A percentile compares a stretch with the other conserved stretches of the same genome.
Evolutionary conservation across 257 asterid species (phyloP).

Genomic region (Orobanche coerulescens): DNA sequence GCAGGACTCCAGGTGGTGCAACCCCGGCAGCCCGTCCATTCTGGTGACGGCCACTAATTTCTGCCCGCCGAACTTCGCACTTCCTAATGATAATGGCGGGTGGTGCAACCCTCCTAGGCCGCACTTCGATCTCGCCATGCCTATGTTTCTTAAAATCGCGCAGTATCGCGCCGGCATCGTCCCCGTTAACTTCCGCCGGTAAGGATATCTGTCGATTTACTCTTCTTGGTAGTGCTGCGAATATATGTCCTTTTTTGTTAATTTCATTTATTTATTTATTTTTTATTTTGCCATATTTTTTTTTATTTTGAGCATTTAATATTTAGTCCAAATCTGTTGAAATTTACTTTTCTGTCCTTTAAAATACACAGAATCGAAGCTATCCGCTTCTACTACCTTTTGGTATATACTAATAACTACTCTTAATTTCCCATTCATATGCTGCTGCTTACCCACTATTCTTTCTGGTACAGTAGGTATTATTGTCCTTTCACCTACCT

Average conservation of each 20-base stretch:
- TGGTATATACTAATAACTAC: neutral
- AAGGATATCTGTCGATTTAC: too few species aligned
- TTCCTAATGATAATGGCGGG: constrained; percentile 40
- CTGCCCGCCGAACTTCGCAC: constrained; percentile 44
- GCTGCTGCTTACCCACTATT: neutral
- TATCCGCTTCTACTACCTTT: neutral
- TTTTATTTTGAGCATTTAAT: too few species aligned
- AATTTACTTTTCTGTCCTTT: neutral
- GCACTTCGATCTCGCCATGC: constrained; percentile 48
- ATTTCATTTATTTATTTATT: neutral
- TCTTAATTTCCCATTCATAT: neutral
- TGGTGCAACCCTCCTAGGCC: constrained; percentile 49
- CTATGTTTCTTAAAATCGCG: constrained; percentile 40
- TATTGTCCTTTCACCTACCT: neutral
- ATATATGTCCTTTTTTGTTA: neutral
- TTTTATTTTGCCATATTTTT: too few species aligned
- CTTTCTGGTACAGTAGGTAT: neutral
- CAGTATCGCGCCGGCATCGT: constrained; percentile 44
- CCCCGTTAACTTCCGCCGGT: constrained; percentile 45
- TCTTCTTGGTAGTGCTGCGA: too few species aligned
- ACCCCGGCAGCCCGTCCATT: constrained; percentile 38
- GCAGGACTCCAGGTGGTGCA: constrained; percentile 36
- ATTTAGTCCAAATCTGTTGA: neutral
- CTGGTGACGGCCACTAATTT: constrained; percentile 39
- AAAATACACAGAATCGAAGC: constrained; percentile 2